phyloP scores from a whole-genome alignment of 352 stramenopile species.

The Globisporangium splendens region DNA sequence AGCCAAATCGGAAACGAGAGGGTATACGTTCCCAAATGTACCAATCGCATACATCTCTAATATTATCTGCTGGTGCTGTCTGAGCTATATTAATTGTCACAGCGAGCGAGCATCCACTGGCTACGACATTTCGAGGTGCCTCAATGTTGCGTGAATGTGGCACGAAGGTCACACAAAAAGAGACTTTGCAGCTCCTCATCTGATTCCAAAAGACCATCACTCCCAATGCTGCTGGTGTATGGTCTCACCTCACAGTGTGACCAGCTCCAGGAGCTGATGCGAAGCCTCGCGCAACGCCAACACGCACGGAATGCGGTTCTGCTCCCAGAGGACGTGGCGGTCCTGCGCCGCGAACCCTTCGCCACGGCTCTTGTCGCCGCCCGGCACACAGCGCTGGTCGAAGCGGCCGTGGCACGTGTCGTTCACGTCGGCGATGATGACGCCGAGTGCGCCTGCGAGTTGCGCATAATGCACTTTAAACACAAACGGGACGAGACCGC shows the following conservation, averaged over 20 bases:
- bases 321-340: slow-evolving; percentile 43
- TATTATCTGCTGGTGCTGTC: too few species aligned
- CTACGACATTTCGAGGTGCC: background rate
- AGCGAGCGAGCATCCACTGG: too few species aligned
- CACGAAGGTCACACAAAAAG: slow-evolving; percentile 1
- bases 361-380: slow-evolving; percentile 33
- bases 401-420: slow-evolving; percentile 45
- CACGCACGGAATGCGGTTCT: slow-evolving; percentile 62
- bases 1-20: slow-evolving; percentile 2
- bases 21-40: background rate
- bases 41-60: too few species aligned
- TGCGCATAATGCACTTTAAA: slow-evolving; percentile 72
- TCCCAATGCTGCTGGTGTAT: background rate
- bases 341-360: slow-evolving; percentile 64
- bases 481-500: slow-evolving; percentile 51
- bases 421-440: slow-evolving; percentile 56
- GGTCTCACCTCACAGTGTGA: slow-evolving; percentile 2
- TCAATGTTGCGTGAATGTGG: slow-evolving; percentile 12
- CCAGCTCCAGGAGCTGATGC: slow-evolving; percentile 27
- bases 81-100: too few species aligned
- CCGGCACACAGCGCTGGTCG: slow-evolving; percentile 68
- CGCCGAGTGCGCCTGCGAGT: slow-evolving; percentile 52
- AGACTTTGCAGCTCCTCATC: background rate
- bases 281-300: slow-evolving; percentile 35
- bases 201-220: background rate